A percentile compares a stretch with the other conserved stretches of the same genome.
Evolutionary conservation across 169 alveolate genomes (phyloP).

Genomic region (Theileria luwenshuni): DNA sequence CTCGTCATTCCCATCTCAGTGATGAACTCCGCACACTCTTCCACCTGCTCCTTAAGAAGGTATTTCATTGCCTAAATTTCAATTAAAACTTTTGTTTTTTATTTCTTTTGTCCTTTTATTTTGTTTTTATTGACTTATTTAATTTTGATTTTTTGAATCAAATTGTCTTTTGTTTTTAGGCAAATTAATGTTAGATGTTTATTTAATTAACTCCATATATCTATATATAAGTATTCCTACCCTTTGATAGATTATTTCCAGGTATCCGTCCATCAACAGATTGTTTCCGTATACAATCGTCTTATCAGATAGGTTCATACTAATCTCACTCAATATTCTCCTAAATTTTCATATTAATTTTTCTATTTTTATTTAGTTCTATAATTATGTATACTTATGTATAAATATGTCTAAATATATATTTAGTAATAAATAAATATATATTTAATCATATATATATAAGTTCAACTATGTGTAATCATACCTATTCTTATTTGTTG

Average conservation of each 20-base stretch:
- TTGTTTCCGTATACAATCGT: conserved; percentile 34
- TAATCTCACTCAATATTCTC: conserved; percentile 52
- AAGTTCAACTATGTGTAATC: no score
- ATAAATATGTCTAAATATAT: no score
- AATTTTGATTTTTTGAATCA: no score
- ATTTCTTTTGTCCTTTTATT: no score
- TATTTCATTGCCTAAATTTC: conserved; percentile 60
- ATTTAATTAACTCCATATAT: no score
- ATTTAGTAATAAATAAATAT: conserved; percentile 49
- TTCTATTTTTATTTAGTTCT: no score
- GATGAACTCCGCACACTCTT: conserved; percentile 59
- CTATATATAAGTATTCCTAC: no score
- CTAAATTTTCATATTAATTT: background rate
- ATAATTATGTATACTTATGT: conserved; percentile 33
- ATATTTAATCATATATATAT: conserved; percentile 80
- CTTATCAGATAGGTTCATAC: conserved; percentile 37
- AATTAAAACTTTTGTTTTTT: no score
- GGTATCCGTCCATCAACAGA: conserved; percentile 58
- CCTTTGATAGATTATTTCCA: conserved; percentile 40
- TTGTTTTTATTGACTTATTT: no score
- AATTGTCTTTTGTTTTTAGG: no score
- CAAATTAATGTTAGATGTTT: no score
- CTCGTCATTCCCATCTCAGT: conserved; percentile 65
- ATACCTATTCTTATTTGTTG: conserved; percentile 88
- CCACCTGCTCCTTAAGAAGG: conserved; percentile 51